phyloP scores from a whole-genome alignment of 2,329 filamentous ascomycete genomes.

The Fusarium tupiense region DNA sequence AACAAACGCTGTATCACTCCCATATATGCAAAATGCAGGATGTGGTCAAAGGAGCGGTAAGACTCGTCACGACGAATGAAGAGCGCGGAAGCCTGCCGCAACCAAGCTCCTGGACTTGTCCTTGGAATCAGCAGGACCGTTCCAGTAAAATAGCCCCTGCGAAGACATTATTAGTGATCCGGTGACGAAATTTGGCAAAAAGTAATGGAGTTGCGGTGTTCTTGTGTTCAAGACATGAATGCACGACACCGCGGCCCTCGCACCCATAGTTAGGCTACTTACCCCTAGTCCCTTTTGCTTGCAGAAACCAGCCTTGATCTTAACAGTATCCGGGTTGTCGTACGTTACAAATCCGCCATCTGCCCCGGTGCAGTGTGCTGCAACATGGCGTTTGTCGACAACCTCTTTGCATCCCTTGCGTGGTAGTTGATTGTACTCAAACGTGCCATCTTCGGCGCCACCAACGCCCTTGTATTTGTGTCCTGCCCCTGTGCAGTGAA shows the following conservation, averaged over 20 bases:
- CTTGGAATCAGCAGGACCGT: conserved; percentile 75
- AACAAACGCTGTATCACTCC: conserved; percentile 34
- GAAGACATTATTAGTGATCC: conserved; percentile 32
- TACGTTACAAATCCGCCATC: conserved; percentile 84
- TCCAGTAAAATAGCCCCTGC: conserved; percentile 84
- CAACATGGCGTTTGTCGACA: conserved; percentile 73
- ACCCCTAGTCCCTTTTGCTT: conserved; percentile 75
- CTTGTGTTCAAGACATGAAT: conserved; percentile 20
- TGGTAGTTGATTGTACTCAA: conserved; percentile 79
- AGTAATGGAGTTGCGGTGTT: conserved; percentile 16
- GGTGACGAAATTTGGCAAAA: not conserved
- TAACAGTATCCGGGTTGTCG: conserved; percentile 80
- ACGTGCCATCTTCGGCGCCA: conserved; percentile 71
- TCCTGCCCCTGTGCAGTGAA: conserved; percentile 71
- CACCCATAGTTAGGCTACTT: conserved; percentile 44
- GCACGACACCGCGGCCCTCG: conserved; percentile 9
- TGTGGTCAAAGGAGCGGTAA: conserved; percentile 12
- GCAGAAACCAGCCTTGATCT: conserved; percentile 78
- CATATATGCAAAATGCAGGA: conserved; percentile 24
- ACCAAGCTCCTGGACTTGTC: conserved; percentile 67
- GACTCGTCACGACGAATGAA: conserved; percentile 55
- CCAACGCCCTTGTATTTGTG: conserved; percentile 65
- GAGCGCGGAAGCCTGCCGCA: conserved; percentile 66
- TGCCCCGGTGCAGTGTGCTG: conserved; percentile 76
- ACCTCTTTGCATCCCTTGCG: conserved; percentile 68